Conservation (phyloP, 495 filamentous ascomycete species). For the Trichoderma erinaceum region DNA sequence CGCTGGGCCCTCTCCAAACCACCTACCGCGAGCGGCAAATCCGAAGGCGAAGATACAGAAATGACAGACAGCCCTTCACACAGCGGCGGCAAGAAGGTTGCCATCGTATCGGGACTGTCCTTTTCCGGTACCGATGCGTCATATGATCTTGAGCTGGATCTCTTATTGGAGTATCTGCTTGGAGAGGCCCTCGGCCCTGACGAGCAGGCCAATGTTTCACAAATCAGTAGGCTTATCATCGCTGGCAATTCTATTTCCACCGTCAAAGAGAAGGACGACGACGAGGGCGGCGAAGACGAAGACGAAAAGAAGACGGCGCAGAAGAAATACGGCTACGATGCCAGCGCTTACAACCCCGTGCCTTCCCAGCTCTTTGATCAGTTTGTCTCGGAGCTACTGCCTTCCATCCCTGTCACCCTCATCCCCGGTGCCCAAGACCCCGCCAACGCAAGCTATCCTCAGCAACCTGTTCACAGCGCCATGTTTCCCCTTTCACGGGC, state of each 20-base stretch:
- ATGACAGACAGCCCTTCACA: constrained; percentile 38
- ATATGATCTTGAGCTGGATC: constrained; percentile 63
- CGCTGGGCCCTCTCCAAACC: constrained; percentile 58
- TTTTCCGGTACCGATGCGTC: constrained; percentile 67
- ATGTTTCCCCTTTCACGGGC: constrained; percentile 70
- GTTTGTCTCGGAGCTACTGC: constrained; percentile 74
- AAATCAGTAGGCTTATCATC: constrained; percentile 80
- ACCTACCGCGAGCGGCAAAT: constrained; percentile 20
- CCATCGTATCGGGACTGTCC: constrained; percentile 79
- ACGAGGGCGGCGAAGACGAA: constrained; percentile 25
- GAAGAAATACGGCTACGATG: constrained; percentile 95
- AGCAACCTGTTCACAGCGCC: constrained; percentile 75
- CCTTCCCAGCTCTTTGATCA: constrained; percentile 78
- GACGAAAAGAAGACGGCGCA: constrained; percentile 30
- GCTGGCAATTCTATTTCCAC: constrained; percentile 77
- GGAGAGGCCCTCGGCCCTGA: constrained; percentile 64
- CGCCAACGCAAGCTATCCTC: constrained; percentile 71
- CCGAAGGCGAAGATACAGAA: constrained; percentile 33
- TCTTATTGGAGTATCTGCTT: constrained; percentile 80
- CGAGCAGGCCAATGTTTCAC: constrained; percentile 52
- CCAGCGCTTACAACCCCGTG: constrained; percentile 72
- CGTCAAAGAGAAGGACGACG: neutral
- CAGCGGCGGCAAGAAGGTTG: constrained; percentile 57
- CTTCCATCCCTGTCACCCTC: constrained; percentile 72
- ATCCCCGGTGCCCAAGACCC: constrained; percentile 72